Evolutionary conservation across 345 rosid genomes (phyloP).

Genomic region (Turnera subulata): DNA sequence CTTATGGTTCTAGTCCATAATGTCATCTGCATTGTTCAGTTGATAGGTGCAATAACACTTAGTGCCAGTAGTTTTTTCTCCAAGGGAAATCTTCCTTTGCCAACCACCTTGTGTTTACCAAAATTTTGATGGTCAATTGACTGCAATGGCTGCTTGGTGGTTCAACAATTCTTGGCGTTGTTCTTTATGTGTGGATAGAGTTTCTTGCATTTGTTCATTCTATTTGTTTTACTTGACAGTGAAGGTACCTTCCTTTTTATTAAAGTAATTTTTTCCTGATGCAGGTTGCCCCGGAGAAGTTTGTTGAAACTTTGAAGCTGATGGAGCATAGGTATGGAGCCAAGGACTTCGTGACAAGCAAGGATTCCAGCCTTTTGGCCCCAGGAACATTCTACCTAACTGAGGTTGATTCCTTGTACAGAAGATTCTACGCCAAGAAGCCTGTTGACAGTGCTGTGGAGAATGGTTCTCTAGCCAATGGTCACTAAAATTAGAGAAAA

Average conservation of each 20-base stretch:
- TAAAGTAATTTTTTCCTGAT: background rate
- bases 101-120: too few species aligned
- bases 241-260: background rate
- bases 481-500: slow-evolving; percentile 40
- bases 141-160: too few species aligned
- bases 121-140: too few species aligned
- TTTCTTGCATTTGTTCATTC: too few species aligned
- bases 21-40: too few species aligned
- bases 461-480: slow-evolving; percentile 58
- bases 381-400: slow-evolving; percentile 92
- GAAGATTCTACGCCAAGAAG: slow-evolving; percentile 87
- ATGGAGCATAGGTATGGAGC: slow-evolving; percentile 99
- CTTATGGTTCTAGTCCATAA: too few species aligned
- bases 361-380: slow-evolving; percentile 77
- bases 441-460: slow-evolving; percentile 24
- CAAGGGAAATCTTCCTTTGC: too few species aligned
- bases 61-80: too few species aligned
- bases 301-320: slow-evolving; percentile 77
- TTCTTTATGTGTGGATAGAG: too few species aligned
- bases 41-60: too few species aligned
- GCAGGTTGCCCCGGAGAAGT: slow-evolving; percentile 81
- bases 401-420: slow-evolving; percentile 84
- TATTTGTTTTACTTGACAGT: background rate
- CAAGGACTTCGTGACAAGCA: slow-evolving; percentile 89
- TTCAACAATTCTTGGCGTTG: too few species aligned